phyloP scores from a whole-genome alignment of 169 alveolate genomes.

The Plasmodium billcollinsi region DNA sequence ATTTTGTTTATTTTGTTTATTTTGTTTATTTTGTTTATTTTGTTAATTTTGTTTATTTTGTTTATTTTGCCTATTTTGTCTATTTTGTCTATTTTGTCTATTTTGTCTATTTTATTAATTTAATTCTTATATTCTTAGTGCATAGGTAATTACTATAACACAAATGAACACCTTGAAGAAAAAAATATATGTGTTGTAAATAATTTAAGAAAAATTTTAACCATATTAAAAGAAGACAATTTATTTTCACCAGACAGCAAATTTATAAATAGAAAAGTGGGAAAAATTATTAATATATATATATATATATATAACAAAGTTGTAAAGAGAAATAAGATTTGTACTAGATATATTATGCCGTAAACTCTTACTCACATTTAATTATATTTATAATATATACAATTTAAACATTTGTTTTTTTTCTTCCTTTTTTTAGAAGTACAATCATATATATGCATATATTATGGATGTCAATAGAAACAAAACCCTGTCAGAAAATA shows the following conservation, averaged over 20 bases:
- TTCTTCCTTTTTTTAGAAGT: slow-evolving; percentile 35
- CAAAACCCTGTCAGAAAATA: slow-evolving; percentile 6
- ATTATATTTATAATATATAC: slow-evolving; percentile 2
- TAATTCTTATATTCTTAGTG: slow-evolving; percentile 9
- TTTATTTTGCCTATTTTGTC: too few species aligned
- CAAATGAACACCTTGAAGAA: not conserved
- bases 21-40: not conserved
- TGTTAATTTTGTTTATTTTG: too few species aligned
- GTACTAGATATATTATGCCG: too few species aligned
- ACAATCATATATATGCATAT: slow-evolving; percentile 69
- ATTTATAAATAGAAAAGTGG: slow-evolving; percentile 49
- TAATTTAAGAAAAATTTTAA: slow-evolving; percentile 67
- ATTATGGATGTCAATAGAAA: slow-evolving; percentile 44
- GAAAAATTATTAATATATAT: not conserved
- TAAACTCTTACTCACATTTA: not conserved
- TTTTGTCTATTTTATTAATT: not conserved
- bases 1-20: not conserved
- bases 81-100: not conserved
- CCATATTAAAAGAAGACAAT: slow-evolving; percentile 67
- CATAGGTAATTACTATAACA: slow-evolving; percentile 18
- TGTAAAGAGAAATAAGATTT: too few species aligned
- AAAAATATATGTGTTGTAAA: slow-evolving; percentile 24
- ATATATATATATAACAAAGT: not conserved
- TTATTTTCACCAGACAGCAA: slow-evolving; percentile 70
- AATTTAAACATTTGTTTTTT: not conserved